Evolutionary conservation across 2,329 filamentous ascomycete genomes (phyloP), one percentile per base, ranked within the genome.

Genomic region (Westerdykella sp.): DNA sequence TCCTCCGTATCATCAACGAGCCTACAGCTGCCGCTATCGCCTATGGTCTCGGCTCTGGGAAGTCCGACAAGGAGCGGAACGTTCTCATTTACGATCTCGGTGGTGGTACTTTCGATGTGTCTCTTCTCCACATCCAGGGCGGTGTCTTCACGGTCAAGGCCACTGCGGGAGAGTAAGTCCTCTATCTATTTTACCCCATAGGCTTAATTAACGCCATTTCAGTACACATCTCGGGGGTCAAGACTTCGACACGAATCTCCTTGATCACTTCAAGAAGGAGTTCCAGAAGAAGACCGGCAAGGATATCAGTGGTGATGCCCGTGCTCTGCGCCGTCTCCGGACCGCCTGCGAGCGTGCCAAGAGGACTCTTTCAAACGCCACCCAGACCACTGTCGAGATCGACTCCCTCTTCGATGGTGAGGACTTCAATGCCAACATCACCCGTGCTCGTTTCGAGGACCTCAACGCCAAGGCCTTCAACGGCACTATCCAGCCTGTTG

Each of bases 41-140:
- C 63, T 98, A 98, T 73, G 93, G 93, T 81, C 86, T 98, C 50
- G 90, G 90, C 67, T 79, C 87, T 59, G 89, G 88, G 77, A 95
- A 95, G 80, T 86, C 87, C 42, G 86, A 87, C 72, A 95, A 95
- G 81, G 93, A 97, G 81, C 88, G 93, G 68, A 95, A 97, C 71
- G 91, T 98, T 66, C 81, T 98, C 59, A 97, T 98, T 78, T 98
- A 97, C 80, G 93, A 98, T 84, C 84, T 98, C 53, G 93, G 93
- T 81, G 93, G 93, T 81, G 93, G 93, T 81, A 98, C 93, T 71
- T 98, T 98, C 76, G 93, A 98, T 96, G 93, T 98, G 22, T 97
- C 93, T 53, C 87, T 97, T 59, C 82, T 98, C 37, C 91, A 95
- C 80, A 97, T 98, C 70, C 89, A 97, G 77, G 90, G 91, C 69